phyloP scores from a whole-genome alignment of 129 eudicot genomes.

The Arctium minus region DNA sequence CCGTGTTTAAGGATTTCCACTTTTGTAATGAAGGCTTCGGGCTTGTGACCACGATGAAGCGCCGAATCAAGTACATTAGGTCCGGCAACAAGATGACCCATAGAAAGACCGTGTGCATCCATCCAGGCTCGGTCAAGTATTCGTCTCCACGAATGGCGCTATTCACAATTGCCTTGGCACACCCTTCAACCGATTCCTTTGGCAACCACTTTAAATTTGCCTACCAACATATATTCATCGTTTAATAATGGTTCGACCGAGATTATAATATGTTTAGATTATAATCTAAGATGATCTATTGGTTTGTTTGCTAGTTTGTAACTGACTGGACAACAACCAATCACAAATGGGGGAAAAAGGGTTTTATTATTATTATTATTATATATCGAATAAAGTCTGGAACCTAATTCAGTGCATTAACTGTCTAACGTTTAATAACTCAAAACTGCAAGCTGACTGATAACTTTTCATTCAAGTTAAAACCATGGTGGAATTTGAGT shows the following conservation, averaged over 20 bases:
- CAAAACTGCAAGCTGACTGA: too few relatives aligned
- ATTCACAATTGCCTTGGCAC: conserved; percentile 22
- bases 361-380: too few relatives aligned
- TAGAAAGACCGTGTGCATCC: conserved; percentile 15
- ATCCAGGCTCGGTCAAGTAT: conserved; percentile 29
- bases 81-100: conserved; percentile 10
- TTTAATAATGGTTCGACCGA: background rate
- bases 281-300: background rate
- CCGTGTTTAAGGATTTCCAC: background rate
- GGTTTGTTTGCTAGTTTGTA: too few relatives aligned
- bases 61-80: background rate
- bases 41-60: background rate
- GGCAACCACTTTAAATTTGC: conserved; percentile 21
- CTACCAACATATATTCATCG: background rate
- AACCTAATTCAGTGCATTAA: too few relatives aligned
- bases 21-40: background rate
- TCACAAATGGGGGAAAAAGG: too few relatives aligned
- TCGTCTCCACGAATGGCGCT: conserved; percentile 28
- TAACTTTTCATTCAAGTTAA: too few relatives aligned
- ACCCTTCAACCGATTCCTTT: conserved; percentile 9
- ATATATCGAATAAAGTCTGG: too few relatives aligned
- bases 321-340: too few relatives aligned
- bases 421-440: too few relatives aligned
- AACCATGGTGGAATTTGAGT: too few relatives aligned
- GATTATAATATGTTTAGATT: conserved; percentile 32